These are phyloP conservation scores for Hortiboletus flavorubellus DNA, from an alignment of 768 basidiomycete species.

Conservation along the genomic window DNA sequence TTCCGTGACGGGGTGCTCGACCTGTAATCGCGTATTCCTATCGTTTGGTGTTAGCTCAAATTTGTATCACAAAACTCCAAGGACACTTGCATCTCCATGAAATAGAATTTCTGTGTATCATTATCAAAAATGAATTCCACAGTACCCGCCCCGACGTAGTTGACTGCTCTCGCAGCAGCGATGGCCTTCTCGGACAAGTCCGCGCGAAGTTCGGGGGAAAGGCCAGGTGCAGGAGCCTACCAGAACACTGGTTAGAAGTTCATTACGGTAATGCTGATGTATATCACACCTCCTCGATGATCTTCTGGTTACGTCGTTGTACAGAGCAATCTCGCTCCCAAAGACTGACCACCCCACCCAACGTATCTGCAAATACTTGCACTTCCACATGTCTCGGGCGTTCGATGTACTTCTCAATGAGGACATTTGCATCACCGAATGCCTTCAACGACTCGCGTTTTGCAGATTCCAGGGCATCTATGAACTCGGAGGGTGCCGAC, in stretches of 20 bases:
- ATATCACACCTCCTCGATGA: slow-evolving; percentile 74
- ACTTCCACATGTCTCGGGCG: slow-evolving; percentile 91
- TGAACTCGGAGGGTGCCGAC: slow-evolving; percentile 61
- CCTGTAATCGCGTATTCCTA: slow-evolving; percentile 84
- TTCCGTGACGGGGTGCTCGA: slow-evolving; percentile 92
- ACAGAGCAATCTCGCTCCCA: slow-evolving; percentile 96
- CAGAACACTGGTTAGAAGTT: background rate
- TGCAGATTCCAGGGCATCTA: slow-evolving; percentile 80
- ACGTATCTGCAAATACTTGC: slow-evolving; percentile 85
- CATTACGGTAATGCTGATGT: background rate
- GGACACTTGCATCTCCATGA: slow-evolving; percentile 85
- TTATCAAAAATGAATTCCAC: slow-evolving; percentile 99
- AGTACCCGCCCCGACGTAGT: slow-evolving; percentile 88
- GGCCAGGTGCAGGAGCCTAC: slow-evolving; percentile 87
- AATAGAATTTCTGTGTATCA: slow-evolving; percentile 81
- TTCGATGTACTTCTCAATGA: slow-evolving; percentile 87
- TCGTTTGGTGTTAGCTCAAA: background rate
- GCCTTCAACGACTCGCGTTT: slow-evolving; percentile 85
- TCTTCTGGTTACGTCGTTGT: slow-evolving; percentile 91
- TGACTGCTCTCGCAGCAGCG: slow-evolving; percentile 88
- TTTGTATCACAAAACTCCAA: background rate
- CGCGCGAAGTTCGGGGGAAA: slow-evolving; percentile 72
- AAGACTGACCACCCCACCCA: slow-evolving; percentile 83
- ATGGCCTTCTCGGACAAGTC: slow-evolving; percentile 85
- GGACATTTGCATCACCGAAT: slow-evolving; percentile 82